Evolutionary conservation across 1,139 yeast genomes (phyloP), one percentile per base, ranked within the genome.

Genomic region (Saccharomycopsis hybrid): DNA sequence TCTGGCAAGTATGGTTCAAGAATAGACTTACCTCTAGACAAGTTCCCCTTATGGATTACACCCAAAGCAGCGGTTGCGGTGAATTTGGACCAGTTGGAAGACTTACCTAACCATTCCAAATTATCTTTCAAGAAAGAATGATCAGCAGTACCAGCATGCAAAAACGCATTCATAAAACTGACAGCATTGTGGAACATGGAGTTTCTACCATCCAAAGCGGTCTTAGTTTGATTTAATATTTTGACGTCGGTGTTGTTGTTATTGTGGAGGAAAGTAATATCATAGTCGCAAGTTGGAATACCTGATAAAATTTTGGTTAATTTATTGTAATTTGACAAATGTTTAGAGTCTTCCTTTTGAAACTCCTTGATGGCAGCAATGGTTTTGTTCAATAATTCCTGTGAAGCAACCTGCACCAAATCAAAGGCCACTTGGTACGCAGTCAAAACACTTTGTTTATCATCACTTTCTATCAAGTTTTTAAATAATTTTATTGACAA

Each of bases 31-130:
- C 98, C 98, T 64, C 88, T 96, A 1, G 95, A 78, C 56, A 92
- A 75, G 65, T 92, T 90, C 49, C 98, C 98, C 62, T 85, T 87
- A 64, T 92, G 98, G 59, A 92, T 90, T 33, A 92, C 98, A 64
- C 99, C 99, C 54, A 94, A 73, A 11, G 97, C 97, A 24, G 98
- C 98, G 32, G 98, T 92, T 4, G 98, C 97, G 0, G 96, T 82
- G 64, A 92, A 92, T 64, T 92, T 92, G 7, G 97, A 90, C 99
- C 99, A 92, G 67, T 90, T 90, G 48, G 94, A 84, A 9, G 98
- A 97, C 69, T 89, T 88, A 38, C 96, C 95, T 58, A 92, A 74
- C 97, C 97, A 94, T 62, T 92, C 97, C 59, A 90, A 73, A 63
- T 92, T 92, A 47, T 85, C 78, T 65, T 96, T 77, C 68, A 92